Evolutionary conservation across 2,329 filamentous ascomycete genomes (phyloP), one percentile per base, ranked within the genome.

Genomic region (Geosmithia flava): DNA sequence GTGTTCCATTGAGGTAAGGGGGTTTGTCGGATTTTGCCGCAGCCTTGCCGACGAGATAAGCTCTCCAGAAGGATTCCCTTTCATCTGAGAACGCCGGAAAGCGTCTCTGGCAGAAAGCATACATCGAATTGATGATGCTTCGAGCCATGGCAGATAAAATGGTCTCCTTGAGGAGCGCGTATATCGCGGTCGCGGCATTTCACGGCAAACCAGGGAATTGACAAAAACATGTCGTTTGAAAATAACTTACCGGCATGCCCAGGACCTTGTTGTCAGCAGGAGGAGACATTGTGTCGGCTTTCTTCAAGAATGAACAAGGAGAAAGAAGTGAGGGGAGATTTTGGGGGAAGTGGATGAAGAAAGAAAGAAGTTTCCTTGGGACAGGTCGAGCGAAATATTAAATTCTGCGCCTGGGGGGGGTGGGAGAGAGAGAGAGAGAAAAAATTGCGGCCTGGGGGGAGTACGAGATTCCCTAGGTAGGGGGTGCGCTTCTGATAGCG

Each of bases 221-320:
- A 13, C 33, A 16, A 11, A 11, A 37, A 37, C 6, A 13, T 11
- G 15, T 11, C 29, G 33, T 6, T 37, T 11, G 11, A 37, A 13
- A 8, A 50, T 43, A 33, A 74, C 76, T 75, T 74, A 83, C 79
- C 67, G 77, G 76, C 76, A 83, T 81, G 76, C 80, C 80, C 74
- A 81, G 61, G 61, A 83, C 71, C 57, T 72, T 68, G 62, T 76
- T 69, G 55, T 76, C 68, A 60, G 70, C 68, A 59, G 62, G 56
- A 59, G 62, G 56, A 66, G 75, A 69, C 76, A 80, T 80, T 61
- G 65, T 76, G 68, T 62, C 64, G 62, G 61, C 59, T 65, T 64
- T 64, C 64, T 64, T 68, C 64, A 67, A 67, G 66, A 60, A 65
- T 44, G 42, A 66, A 59, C 63, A 67, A 66, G 59, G 64, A 67